A percentile compares a stretch with the other conserved stretches of the same genome.
These are phyloP conservation scores for Vigna reflexopilosa DNA, from an alignment of 306 rosid genomes.

Conservation along the genomic window DNA sequence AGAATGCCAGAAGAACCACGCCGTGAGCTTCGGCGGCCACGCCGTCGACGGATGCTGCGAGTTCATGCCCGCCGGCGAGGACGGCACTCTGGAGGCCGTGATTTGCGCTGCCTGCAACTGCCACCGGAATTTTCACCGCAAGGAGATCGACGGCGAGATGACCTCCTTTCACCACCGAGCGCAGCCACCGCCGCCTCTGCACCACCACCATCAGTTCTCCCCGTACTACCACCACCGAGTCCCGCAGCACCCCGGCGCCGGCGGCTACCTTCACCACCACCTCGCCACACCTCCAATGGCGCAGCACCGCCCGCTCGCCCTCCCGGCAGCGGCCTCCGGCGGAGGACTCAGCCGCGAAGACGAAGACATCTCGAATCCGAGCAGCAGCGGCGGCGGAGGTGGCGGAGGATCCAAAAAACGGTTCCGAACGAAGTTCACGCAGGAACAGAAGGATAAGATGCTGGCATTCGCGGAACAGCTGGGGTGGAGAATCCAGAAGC, in stretches of 20 bases:
- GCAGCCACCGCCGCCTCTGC: slow-evolving; percentile 36
- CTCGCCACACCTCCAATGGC: slow-evolving; percentile 43
- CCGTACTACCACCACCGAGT: slow-evolving; percentile 54
- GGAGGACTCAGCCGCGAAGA: slow-evolving; percentile 67
- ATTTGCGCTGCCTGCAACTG: slow-evolving; percentile 96
- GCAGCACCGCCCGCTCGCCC: slow-evolving; percentile 61
- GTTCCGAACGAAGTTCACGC: slow-evolving; percentile 74
- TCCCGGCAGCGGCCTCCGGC: slow-evolving; percentile 55
- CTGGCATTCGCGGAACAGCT: slow-evolving; percentile 72
- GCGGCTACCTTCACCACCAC: slow-evolving; percentile 68
- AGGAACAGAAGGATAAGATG: slow-evolving; percentile 90
- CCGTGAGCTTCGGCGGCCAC: slow-evolving; percentile 79
- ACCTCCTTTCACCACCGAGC: slow-evolving; percentile 39
- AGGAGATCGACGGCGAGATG: slow-evolving; percentile 62
- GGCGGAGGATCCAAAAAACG: slow-evolving; percentile 66
- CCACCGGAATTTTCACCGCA: slow-evolving; percentile 98
- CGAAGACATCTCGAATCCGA: slow-evolving; percentile 82
- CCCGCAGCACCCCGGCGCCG: slow-evolving; percentile 39
- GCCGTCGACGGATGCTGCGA: slow-evolving; percentile 97
- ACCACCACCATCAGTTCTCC: slow-evolving; percentile 52
- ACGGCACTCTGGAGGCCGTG: slow-evolving; percentile 81
- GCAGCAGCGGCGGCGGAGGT: slow-evolving; percentile 76
- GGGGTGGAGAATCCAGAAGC: slow-evolving; percentile 94
- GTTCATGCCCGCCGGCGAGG: slow-evolving; percentile 88
- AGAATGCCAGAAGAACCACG: slow-evolving; percentile 92